Percentiles rank a stretch among this genome's conserved stretches.
These are phyloP conservation scores for Irpex lacteus DNA, from an alignment of 1,284 basidiomycete species.

Conservation along the genomic window DNA sequence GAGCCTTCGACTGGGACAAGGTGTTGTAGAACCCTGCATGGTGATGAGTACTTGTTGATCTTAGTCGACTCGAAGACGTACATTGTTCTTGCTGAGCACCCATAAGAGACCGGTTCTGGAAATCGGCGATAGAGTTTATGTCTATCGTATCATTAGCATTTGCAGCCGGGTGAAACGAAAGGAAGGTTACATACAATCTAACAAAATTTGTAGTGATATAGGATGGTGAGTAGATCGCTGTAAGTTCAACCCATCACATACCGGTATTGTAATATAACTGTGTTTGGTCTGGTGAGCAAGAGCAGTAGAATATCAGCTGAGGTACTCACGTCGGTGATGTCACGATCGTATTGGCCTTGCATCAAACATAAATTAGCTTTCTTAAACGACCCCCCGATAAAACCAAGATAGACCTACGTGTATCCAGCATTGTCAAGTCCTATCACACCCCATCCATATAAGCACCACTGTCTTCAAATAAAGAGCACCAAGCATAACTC, in stretches of 20 bases:
- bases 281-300: background rate
- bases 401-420: conserved; percentile 33
- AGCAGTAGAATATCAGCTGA: background rate
- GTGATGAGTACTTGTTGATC: background rate
- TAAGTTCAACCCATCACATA: conserved; percentile 16
- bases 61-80: conserved; percentile 19
- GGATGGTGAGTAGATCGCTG: conserved; percentile 2
- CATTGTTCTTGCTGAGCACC: conserved; percentile 58
- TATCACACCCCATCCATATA: conserved; percentile 2
- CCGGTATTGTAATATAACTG: conserved; percentile 58
- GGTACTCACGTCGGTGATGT: conserved; percentile 52
- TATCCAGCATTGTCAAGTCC: conserved; percentile 64
- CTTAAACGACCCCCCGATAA: background rate
- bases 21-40: conserved; percentile 50
- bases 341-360: conserved; percentile 58
- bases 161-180: background rate
- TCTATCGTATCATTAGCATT: conserved; percentile 24
- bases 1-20: conserved; percentile 42
- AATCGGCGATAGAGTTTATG: conserved; percentile 43
- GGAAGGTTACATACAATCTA: conserved; percentile 28
- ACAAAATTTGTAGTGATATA: background rate
- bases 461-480: background rate
- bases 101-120: conserved; percentile 53
- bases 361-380: background rate
- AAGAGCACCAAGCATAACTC: conserved; percentile 3